Evolutionary conservation across 345 rosid species (phyloP).

Genomic region (Dipteronia sinensis): DNA sequence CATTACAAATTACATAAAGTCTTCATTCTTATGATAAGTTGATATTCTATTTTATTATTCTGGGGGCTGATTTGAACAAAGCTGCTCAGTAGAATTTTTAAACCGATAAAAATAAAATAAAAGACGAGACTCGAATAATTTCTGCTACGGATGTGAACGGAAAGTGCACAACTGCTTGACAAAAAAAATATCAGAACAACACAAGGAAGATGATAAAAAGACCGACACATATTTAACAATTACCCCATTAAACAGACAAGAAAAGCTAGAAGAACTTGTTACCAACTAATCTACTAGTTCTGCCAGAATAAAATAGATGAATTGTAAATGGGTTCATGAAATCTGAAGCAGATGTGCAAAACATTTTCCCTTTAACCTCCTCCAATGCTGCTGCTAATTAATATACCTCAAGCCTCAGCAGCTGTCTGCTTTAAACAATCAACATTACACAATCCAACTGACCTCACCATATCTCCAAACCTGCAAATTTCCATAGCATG

Average conservation of each 20-base stretch:
- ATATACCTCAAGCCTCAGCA: not conserved
- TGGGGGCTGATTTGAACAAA: no score
- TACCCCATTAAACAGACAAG: not conserved
- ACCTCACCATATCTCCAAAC: conserved; percentile 77
- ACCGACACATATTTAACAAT: not conserved
- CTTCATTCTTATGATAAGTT: no score
- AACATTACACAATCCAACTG: conserved; percentile 77
- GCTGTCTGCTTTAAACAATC: conserved; percentile 64
- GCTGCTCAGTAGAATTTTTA: no score
- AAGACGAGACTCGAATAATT: no score
- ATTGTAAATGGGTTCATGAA: not conserved
- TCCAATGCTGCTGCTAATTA: not conserved
- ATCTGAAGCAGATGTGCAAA: not conserved
- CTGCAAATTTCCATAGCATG: conserved; percentile 36
- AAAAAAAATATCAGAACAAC: not conserved
- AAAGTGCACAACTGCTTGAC: no score
- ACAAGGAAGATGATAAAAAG: not conserved
- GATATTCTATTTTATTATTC: no score
- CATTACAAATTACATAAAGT: no score
- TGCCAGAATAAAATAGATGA: no score
- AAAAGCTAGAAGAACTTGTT: not conserved
- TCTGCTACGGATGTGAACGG: no score
- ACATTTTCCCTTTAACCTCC: not conserved
- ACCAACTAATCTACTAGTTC: not conserved
- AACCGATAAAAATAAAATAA: no score